Conservation (phyloP, 192 early-diverging fungal species). For the Spinellus fusiger region DNA sequence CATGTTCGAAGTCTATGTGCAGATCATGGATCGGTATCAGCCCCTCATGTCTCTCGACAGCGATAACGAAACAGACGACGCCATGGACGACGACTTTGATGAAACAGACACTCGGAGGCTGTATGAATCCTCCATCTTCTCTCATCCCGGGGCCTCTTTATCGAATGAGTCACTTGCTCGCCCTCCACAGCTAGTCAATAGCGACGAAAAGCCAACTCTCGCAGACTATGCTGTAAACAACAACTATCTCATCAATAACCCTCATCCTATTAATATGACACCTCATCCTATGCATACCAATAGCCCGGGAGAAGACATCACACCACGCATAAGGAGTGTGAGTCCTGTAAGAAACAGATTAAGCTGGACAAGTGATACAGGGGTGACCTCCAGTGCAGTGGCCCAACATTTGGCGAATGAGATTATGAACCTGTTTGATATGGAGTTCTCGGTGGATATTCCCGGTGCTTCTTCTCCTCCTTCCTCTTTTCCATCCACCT, state of each 20-base stretch:
- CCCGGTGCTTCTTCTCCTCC: constrained; percentile 19
- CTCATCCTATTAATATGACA: background rate
- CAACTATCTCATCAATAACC: background rate
- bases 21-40: constrained; percentile 24
- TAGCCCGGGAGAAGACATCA: background rate
- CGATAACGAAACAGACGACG: constrained; percentile 10
- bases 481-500: too few relatives aligned
- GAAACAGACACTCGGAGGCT: constrained; percentile 6
- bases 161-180: background rate
- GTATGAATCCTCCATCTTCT: background rate
- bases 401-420: constrained; percentile 31
- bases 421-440: constrained; percentile 34
- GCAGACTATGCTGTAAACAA: background rate
- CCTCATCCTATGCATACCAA: background rate
- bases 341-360: constrained; percentile 11
- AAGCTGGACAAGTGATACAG: constrained; percentile 30
- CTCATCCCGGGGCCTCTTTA: background rate
- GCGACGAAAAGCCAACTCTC: background rate
- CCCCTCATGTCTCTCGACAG: background rate
- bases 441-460: constrained; percentile 33
- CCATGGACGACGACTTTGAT: background rate
- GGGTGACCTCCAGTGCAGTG: constrained; percentile 10
- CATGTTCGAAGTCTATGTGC: constrained; percentile 29
- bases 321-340: constrained; percentile 6
- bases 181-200: background rate